Conservation (phyloP, 2,329 filamentous ascomycete species). For the Nigrograna mackinnonii region DNA sequence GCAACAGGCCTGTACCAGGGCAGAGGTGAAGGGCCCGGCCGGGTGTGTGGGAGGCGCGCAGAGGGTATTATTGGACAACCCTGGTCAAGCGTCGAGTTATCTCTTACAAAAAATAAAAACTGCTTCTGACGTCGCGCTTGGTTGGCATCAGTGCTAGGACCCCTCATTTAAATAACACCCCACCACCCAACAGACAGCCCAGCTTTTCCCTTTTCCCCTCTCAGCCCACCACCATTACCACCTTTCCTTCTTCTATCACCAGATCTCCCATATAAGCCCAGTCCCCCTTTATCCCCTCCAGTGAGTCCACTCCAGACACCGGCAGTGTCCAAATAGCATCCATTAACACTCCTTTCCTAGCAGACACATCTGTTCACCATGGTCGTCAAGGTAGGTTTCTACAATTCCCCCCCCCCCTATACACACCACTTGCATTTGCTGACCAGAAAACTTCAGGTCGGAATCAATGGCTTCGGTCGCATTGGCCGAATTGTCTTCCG, state of each 20-base stretch:
- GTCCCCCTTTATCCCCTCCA: constrained; percentile 21
- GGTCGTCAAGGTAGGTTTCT: constrained; percentile 50
- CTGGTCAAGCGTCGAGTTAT: constrained; percentile 27
- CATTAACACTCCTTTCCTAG: no score
- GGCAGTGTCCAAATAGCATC: no score
- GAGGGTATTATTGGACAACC: constrained; percentile 29
- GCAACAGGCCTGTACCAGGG: constrained; percentile 8
- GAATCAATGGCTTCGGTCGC: constrained; percentile 99
- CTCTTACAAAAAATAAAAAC: constrained; percentile 30
- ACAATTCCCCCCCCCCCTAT: constrained; percentile 26
- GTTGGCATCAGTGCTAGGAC: constrained; percentile 2
- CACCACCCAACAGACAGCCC: constrained; percentile 27
- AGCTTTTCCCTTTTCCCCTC: not conserved
- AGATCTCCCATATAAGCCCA: constrained; percentile 19
- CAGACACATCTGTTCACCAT: constrained; percentile 46
- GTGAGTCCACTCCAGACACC: no score
- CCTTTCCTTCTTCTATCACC: constrained; percentile 19
- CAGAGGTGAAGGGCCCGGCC: constrained; percentile 30
- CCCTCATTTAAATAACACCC: constrained; percentile 21
- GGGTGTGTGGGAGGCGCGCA: constrained; percentile 30
- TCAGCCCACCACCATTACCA: constrained; percentile 15
- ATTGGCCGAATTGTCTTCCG: constrained; percentile 99
- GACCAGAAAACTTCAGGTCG: constrained; percentile 62
- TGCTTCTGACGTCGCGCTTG: constrained; percentile 27
- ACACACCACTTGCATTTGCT: constrained; percentile 21